Conservation (phyloP, 2,329 filamentous ascomycete species). For the Pseudogymnoascus sp. region DNA sequence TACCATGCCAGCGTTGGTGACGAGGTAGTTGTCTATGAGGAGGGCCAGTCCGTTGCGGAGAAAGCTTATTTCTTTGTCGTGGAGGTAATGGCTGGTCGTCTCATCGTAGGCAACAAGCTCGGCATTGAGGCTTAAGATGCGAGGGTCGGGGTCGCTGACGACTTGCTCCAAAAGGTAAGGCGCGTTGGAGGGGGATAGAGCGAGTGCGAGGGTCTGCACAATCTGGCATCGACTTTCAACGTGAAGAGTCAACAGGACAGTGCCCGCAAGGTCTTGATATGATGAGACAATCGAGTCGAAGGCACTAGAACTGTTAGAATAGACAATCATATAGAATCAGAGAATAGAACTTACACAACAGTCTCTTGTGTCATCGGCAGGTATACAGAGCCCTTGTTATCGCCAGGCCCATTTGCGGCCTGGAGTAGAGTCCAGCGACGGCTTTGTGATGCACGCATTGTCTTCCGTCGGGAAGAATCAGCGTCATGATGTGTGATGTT, state of each 20-base stretch:
- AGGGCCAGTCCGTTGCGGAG: constrained; percentile 67
- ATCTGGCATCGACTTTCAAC: constrained; percentile 82
- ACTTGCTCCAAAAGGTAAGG: constrained; percentile 61
- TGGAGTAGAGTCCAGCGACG: constrained; percentile 79
- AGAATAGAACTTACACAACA: constrained; percentile 51
- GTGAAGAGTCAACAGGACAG: constrained; percentile 76
- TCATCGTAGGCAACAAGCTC: constrained; percentile 85
- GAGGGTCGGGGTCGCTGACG: constrained; percentile 67
- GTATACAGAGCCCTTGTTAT: constrained; percentile 62
- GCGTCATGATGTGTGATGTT: constrained; percentile 70
- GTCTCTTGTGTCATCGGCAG: constrained; percentile 83
- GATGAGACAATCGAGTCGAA: constrained; percentile 84
- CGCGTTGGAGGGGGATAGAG: constrained; percentile 50
- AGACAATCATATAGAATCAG: constrained; percentile 5
- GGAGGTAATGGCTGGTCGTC: constrained; percentile 64
- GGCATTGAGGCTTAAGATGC: constrained; percentile 74
- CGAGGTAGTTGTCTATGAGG: constrained; percentile 71
- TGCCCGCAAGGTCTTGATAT: constrained; percentile 71
- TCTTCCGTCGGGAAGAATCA: constrained; percentile 47
- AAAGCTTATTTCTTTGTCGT: constrained; percentile 62
- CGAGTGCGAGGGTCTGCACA: constrained; percentile 64
- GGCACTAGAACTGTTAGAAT: constrained; percentile 39
- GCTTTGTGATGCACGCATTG: constrained; percentile 31
- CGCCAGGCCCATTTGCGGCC: constrained; percentile 45
- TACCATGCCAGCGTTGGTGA: constrained; percentile 61